Evolutionary conservation across 2,329 filamentous ascomycete genomes (phyloP).

Genomic region (Scortechinia acanthostroma): DNA sequence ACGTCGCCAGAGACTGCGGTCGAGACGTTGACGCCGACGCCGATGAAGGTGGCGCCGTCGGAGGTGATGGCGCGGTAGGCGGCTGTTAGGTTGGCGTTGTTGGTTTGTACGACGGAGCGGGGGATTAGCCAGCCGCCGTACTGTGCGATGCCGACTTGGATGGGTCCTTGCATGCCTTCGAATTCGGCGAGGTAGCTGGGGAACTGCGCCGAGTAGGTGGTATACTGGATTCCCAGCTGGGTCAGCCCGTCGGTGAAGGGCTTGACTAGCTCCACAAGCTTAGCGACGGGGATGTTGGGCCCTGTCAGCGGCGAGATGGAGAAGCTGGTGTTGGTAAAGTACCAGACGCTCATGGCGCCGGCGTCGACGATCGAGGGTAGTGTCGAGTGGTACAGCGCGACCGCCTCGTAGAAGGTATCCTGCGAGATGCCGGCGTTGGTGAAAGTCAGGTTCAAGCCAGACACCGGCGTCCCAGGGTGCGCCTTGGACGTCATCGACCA

Average conservation of each 20-base stretch:
- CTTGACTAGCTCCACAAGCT: constrained; percentile 21
- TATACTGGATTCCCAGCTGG: constrained; percentile 10
- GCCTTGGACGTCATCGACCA: constrained; percentile 35
- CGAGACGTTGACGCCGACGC: constrained; percentile 14
- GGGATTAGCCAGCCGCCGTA: constrained; percentile 16
- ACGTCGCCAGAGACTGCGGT: constrained; percentile 5
- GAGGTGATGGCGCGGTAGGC: constrained; percentile 12
- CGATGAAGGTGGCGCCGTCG: constrained; percentile 10
- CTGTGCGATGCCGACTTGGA: constrained; percentile 12
- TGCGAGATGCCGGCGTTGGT: constrained; percentile 13
- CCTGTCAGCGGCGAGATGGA: constrained; percentile 25
- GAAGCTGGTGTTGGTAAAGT: constrained; percentile 28
- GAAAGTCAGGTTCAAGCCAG: constrained; percentile 28
- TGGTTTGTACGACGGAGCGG: constrained; percentile 9
- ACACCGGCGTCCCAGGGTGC: constrained; percentile 22
- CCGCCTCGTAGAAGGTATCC: constrained; percentile 30
- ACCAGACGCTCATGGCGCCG: constrained; percentile 29
- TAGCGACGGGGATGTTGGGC: constrained; percentile 19
- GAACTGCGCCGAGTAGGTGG: constrained; percentile 8
- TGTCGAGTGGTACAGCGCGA: constrained; percentile 26
- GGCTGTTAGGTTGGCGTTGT: constrained; percentile 5
- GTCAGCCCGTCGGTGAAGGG: constrained; percentile 25
- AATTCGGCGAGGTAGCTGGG: constrained; percentile 12
- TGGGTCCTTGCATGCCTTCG: constrained; percentile 3
- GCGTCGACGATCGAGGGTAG: constrained; percentile 30